Evolutionary conservation across 2,329 filamentous ascomycete species (phyloP).

Genomic region (Lasiodiplodia theobromae): DNA sequence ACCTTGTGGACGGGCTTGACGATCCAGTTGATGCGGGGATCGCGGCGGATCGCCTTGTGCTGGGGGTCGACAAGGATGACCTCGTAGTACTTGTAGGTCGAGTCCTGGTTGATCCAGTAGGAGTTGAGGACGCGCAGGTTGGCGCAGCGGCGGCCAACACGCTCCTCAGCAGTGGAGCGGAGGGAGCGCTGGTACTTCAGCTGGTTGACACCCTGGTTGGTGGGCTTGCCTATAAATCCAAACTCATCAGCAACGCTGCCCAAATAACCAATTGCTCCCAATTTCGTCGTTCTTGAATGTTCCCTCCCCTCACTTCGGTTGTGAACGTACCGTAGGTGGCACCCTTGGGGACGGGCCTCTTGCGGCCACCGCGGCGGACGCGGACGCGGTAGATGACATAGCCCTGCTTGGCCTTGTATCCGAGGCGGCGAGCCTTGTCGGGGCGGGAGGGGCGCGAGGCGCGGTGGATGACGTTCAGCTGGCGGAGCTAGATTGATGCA

Average conservation of each 20-base stretch:
- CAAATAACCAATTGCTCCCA: neutral
- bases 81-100: conserved; percentile 99
- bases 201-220: conserved; percentile 99
- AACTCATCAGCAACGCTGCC: conserved; percentile 27
- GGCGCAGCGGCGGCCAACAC: conserved; percentile 98
- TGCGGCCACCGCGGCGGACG: conserved; percentile 98
- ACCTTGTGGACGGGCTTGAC: conserved; percentile 98
- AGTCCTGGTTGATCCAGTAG: conserved; percentile 99
- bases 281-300: neutral
- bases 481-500: conserved; percentile 99
- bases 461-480: conserved; percentile 99
- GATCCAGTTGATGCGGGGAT: conserved; percentile 99
- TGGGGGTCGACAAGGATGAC: conserved; percentile 99
- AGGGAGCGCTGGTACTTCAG: conserved; percentile 99
- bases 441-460: conserved; percentile 97
- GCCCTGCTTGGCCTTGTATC: conserved; percentile 99
- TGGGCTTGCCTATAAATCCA: conserved; percentile 84
- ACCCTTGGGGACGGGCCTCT: conserved; percentile 96
- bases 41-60: conserved; percentile 99
- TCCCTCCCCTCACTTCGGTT: conserved; percentile 3
- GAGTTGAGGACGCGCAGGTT: conserved; percentile 99
- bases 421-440: conserved; percentile 99
- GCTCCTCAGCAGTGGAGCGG: conserved; percentile 97
- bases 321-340: conserved; percentile 84
- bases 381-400: conserved; percentile 99